A percentile compares a stretch with the other conserved stretches of the same genome.
These are phyloP conservation scores for Mortierella hygrophila DNA, from an alignment of 192 early-diverging fungal genomes.

Conservation along the genomic window DNA sequence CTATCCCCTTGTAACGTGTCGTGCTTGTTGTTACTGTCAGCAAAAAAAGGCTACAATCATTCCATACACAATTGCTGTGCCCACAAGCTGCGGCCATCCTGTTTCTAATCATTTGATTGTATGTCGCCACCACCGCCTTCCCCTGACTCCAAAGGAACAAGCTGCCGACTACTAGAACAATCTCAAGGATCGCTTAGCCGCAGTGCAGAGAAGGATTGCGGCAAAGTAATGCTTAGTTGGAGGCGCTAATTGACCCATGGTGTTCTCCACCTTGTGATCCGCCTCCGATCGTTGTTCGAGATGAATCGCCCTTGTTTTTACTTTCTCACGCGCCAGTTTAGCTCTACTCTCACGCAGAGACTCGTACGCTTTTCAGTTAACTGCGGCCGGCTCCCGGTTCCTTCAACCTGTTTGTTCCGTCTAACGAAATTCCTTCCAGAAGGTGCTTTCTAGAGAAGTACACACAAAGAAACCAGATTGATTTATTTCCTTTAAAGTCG, in stretches of 20 bases:
- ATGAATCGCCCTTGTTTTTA: too few species aligned
- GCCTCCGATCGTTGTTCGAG: too few species aligned
- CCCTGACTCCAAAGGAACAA: neutral
- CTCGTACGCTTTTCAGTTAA: neutral
- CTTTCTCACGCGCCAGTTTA: too few species aligned
- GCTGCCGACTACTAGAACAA: neutral
- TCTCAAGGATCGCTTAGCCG: neutral
- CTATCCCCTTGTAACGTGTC: neutral
- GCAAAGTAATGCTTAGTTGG: neutral
- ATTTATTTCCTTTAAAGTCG: slow-evolving; percentile 11
- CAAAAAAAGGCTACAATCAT: neutral
- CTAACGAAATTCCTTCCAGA: neutral
- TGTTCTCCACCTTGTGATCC: too few species aligned
- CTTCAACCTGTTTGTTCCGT: neutral
- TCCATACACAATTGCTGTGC: neutral
- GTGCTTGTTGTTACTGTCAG: neutral
- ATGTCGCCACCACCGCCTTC: neutral
- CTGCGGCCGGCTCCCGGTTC: neutral
- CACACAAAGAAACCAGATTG: neutral
- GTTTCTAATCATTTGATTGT: neutral
- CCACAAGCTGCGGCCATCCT: neutral
- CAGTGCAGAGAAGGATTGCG: neutral
- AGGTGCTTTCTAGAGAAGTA: neutral
- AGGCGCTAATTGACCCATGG: neutral
- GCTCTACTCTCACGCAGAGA: neutral